phyloP scores from a whole-genome alignment of 2,329 filamentous ascomycete species.

The Penicillium digitatum region DNA sequence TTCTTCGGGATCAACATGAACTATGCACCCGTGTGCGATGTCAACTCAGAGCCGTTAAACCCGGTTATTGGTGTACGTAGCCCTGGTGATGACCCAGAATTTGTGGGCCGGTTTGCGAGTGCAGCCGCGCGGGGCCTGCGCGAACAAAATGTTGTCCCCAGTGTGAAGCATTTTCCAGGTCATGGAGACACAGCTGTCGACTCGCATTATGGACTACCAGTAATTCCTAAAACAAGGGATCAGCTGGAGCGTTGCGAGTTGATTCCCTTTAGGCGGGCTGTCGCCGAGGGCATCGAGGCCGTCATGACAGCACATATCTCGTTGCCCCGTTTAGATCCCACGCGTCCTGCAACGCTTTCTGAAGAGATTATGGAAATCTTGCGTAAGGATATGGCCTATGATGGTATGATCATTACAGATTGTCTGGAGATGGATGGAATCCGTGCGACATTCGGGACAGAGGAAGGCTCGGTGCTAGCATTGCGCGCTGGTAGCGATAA shows the following conservation, averaged over 20 bases:
- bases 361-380: conserved; percentile 37
- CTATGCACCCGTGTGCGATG: conserved; percentile 45
- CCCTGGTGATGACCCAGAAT: conserved; percentile 41
- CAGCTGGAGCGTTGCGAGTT: conserved; percentile 42
- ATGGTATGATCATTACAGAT: conserved; percentile 45
- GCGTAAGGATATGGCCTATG: conserved; percentile 43
- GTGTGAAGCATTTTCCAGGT: conserved; percentile 47
- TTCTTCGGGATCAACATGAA: conserved; percentile 47
- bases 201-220: conserved; percentile 43
- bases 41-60: conserved; percentile 45
- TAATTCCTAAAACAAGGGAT: conserved; percentile 37
- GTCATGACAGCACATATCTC: conserved; percentile 48
- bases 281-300: conserved; percentile 41
- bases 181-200: conserved; percentile 46
- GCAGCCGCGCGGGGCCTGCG: conserved; percentile 38
- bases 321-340: conserved; percentile 35
- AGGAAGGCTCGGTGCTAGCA: conserved; percentile 40
- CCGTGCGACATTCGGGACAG: conserved; percentile 40
- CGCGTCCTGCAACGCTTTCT: conserved; percentile 42
- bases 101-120: conserved; percentile 42
- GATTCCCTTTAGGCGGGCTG: conserved; percentile 44
- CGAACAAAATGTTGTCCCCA: conserved; percentile 40
- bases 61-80: conserved; percentile 45
- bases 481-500: conserved; percentile 45
- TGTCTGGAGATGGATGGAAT: conserved; percentile 48